Evolutionary conservation across 352 stramenopile genomes (phyloP), one percentile per base, ranked within the genome.

Genomic region (Globisporangium spiculum): DNA sequence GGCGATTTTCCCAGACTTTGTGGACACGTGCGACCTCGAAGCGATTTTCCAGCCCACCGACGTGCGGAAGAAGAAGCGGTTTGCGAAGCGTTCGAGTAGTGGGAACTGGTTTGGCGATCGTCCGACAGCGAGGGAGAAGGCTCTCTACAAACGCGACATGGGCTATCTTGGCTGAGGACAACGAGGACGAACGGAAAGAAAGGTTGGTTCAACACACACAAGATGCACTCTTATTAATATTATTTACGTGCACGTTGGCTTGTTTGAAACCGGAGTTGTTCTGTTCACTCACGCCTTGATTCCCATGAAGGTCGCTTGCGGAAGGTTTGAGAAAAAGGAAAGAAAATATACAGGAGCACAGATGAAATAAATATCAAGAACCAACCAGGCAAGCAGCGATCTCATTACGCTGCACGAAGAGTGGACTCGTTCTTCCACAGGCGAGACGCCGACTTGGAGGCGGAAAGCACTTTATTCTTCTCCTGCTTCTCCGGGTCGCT

Each of bases 51-150:
- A 96, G 66, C 78, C 86, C 7, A 86, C 77, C 0, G 86, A 94
- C 54, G 66, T 80, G 9, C 70, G 71, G 1, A 94, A 94, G 68
- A 93, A 94, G 72, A 92, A 91, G 65, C 81, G 81, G 32, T 96
- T 94, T 57, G 69, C 77, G 34, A 78, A 84, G 46, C 79, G 88
- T n/a, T 92, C 84, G 63, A 96, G 88, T 70, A 93, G 84, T 32
- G 88, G 86, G 12, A 94, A 96, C 74, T 96, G 88, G 88, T 77
- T 94, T 30, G 83, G 81, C 8, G 88, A 96, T 73, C 79, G 81
- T 18, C 85, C 86, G 10, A 94, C 86, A 8, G 84, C 85, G 27
- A 78, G 84, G 10, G 88, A 96, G 66, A 88, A 83, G 74, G 83
- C 88, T 6, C 71, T 91, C 41, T 96, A 96, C 74, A 90, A 91